Evolutionary conservation across 257 asterid genomes (phyloP), one percentile per base, ranked within the genome.

Genomic region (Mitragyna speciosa): DNA sequence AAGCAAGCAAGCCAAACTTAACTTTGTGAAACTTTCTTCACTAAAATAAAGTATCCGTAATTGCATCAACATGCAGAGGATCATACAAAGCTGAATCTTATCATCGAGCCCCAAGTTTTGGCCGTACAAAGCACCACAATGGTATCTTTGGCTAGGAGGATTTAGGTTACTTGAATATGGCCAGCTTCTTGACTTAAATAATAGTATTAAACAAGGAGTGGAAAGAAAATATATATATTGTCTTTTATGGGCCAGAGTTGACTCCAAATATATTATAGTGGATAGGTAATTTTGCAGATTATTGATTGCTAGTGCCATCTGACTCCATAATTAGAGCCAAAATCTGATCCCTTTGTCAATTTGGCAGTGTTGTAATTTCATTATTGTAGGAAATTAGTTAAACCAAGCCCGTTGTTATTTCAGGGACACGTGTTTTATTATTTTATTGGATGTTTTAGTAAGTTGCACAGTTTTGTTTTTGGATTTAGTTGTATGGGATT

Each of bases 281-380:
- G 74, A 54, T 51, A 77, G 75, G 74, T 67, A 36, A 77, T 28
- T 47, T 30, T 30, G 36, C 51, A 67, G 47, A 33, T 77, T 54
- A 54, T 49, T 52, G 52, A 19, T 64, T 78, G 76, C 73, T 64
- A 33, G 10, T 51, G 51, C 31, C 66, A 48, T 19, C 74, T 3
- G 3, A 20, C 74, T 77, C n/a, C n/a, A n/a, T n/a, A n/a, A n/a
- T 33, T 78, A 22, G 7, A 51, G 24, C 58, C 1, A 26, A 45
- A 33, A 67, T 48, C 16, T 66, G 67, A 78, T 43, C 43, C 77
- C 36, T n/a, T 36, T 36, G 41, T 68, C 47, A 26, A 20, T 71
- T n/a, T n/a, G 56, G 70, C 47, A 56, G 31, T 45, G 12, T 41
- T 49, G 56, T 77, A 9, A 15, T 16, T 70, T 39, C 4, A 7